phyloP scores from a whole-genome alignment of 768 basidiomycete species.

The Aureoboletus auriporus region DNA sequence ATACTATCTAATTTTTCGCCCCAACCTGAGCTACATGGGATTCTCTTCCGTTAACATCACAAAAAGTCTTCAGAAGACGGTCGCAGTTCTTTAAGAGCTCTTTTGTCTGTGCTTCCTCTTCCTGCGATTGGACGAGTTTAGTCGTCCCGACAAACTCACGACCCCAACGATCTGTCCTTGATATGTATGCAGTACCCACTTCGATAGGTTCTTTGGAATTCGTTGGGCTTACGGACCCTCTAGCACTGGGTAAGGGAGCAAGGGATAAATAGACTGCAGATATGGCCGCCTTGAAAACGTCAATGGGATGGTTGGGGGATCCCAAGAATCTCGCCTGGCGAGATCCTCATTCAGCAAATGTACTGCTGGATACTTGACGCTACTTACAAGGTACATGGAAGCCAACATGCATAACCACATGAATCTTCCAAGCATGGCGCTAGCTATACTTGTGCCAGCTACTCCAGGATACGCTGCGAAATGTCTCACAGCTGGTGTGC shows the following conservation, averaged over 20 bases:
- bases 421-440: slow-evolving; percentile 42
- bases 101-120: slow-evolving; percentile 43
- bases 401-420: slow-evolving; percentile 46
- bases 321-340: slow-evolving; percentile 63
- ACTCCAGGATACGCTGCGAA: slow-evolving; percentile 69
- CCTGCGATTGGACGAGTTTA: slow-evolving; percentile 49
- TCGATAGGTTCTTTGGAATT: slow-evolving; percentile 14
- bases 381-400: slow-evolving; percentile 62
- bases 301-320: slow-evolving; percentile 63
- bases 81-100: slow-evolving; percentile 56
- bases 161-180: slow-evolving; percentile 58
- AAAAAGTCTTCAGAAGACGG: slow-evolving; percentile 40
- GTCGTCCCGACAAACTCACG: slow-evolving; percentile 45
- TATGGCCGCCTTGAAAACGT: slow-evolving; percentile 60
- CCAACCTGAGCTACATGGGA: slow-evolving; percentile 12
- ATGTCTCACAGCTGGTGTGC: slow-evolving; percentile 37
- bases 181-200: slow-evolving; percentile 42
- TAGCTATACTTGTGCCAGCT: slow-evolving; percentile 58
- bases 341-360: slow-evolving; percentile 2
- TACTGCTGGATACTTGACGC: background rate
- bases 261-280: slow-evolving; percentile 65
- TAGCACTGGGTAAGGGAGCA: slow-evolving; percentile 45
- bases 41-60: slow-evolving; percentile 28
- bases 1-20: background rate
- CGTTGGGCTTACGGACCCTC: background rate